Base-by-base conservation (phyloP, 164 flowering plant species). In the Chimonanthus praecox region DNA sequence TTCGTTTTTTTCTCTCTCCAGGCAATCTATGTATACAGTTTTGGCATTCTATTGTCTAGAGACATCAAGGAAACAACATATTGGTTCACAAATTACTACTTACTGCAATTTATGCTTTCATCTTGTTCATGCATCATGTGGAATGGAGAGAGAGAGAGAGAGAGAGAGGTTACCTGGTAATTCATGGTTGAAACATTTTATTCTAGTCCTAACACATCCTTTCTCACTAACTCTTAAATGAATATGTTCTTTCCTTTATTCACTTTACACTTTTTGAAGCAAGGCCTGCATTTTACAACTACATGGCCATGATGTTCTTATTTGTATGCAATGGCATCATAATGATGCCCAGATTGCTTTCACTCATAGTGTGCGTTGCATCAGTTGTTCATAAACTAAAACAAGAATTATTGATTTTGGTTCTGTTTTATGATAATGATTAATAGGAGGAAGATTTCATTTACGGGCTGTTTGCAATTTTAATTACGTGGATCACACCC, bases 101-200 rank as follows among this genome's bases (percentile, higher is more conserved):
- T 47, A 80, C 97, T 16, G 84, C 83, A 54, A 80, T 84, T 45
- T 94, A 91, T 81, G 87, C 94, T 67, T 68, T 82, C 78, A 85
- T 91, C 75, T 68, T 91, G 61, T 85, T 83, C 77, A 84, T 90
- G 88, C 86, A 92, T 74, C 86, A 88, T 77, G 84, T 97, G 11
- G 87, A 82, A 77, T 91, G 95, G 97, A 87, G 90, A 85, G 98
- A 92, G 65, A 87, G 87, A n/a, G 97, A 87, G 90, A 85, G 97
- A 87, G 90, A 85, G 98, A 92, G 65, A 87, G 87, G 74, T 79
- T 94, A 73, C 97, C 97, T 46, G 91, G 98, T 93, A 77, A 74
- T 81, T 64, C 61, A n/a, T 60, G 9, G 50, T 46, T 68, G 49
- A 15, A n/a, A 47, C 48, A 6, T 33, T 33, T 5, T 33, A 58